Conservation (phyloP, 768 basidiomycete genomes). For the Calocera viscosa region DNA sequence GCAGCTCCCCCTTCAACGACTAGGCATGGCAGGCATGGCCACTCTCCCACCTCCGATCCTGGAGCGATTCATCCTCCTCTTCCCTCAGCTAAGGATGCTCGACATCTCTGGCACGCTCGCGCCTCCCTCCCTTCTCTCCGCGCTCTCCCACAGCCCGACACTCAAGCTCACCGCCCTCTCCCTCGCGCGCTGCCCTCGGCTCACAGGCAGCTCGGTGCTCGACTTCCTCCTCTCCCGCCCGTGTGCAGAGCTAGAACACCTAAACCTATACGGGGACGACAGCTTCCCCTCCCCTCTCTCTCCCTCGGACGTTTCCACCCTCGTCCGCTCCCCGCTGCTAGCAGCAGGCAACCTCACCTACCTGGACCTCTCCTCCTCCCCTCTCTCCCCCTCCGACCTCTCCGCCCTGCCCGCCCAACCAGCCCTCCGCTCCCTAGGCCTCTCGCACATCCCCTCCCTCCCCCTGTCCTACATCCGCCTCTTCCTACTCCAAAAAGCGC, state of each 20-base stretch:
- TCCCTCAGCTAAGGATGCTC: conserved; percentile 77
- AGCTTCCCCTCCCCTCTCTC: conserved; percentile 67
- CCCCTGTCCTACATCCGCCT: conserved; percentile 49
- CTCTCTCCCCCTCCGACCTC: conserved; percentile 41
- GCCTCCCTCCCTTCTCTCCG: conserved; percentile 57
- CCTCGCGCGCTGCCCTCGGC: conserved; percentile 70
- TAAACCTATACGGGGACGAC: conserved; percentile 81
- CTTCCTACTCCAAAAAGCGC: conserved; percentile 57
- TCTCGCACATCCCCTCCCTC: conserved; percentile 71
- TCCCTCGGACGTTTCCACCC: conserved; percentile 48
- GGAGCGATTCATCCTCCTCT: conserved; percentile 61
- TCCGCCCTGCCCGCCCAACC: conserved; percentile 50
- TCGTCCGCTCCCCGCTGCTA: conserved; percentile 77
- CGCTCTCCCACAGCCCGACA: conserved; percentile 48
- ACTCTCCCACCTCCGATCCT: conserved; percentile 59
- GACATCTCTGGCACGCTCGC: conserved; percentile 84
- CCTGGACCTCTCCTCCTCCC: conserved; percentile 79
- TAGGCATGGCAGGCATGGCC: conserved; percentile 72
- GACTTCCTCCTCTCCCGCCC: conserved; percentile 47
- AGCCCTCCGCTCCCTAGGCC: conserved; percentile 71
- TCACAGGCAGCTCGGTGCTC: conserved; percentile 67
- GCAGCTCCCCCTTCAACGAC: conserved; percentile 43
- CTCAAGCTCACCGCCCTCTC: conserved; percentile 66
- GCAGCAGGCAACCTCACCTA: conserved; percentile 60
- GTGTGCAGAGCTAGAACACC: conserved; percentile 41